Conservation (phyloP, 208 protist genomes). For the Crithidia brevicula region DNA sequence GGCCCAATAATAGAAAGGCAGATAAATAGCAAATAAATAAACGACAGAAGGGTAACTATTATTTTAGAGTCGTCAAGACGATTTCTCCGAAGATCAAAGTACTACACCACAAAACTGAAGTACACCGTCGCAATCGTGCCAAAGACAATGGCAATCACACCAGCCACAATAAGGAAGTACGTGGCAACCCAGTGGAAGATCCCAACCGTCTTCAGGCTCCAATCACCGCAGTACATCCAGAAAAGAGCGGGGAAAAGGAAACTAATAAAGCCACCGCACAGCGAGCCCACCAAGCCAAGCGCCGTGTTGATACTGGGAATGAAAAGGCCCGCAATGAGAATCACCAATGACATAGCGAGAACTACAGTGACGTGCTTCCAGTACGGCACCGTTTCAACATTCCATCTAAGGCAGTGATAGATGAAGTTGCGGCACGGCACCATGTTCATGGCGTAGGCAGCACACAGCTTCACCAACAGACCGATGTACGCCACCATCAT, state of each 20-base stretch:
- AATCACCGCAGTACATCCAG: slow-evolving; percentile 74
- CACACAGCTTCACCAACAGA: slow-evolving; percentile 72
- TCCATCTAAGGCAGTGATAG: slow-evolving; percentile 61
- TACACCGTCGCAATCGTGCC: slow-evolving; percentile 63
- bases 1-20: too few species aligned
- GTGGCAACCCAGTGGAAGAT: slow-evolving; percentile 46
- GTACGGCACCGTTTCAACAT: slow-evolving; percentile 66
- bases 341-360: slow-evolving; percentile 27
- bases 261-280: slow-evolving; percentile 65
- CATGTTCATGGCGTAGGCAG: slow-evolving; percentile 67
- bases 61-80: too few species aligned
- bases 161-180: slow-evolving; percentile 49
- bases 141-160: slow-evolving; percentile 74
- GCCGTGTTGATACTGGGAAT: slow-evolving; percentile 74
- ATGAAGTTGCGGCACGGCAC: slow-evolving; percentile 60
- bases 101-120: slow-evolving; percentile 40
- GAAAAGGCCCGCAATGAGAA: slow-evolving; percentile 60
- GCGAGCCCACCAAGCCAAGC: slow-evolving; percentile 63
- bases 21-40: not conserved
- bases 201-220: slow-evolving; percentile 54
- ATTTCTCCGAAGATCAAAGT: too few species aligned
- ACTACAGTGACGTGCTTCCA: slow-evolving; percentile 62
- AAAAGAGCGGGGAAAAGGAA: slow-evolving; percentile 80
- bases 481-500: slow-evolving; percentile 77
- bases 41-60: too few species aligned